phyloP scores from a whole-genome alignment of 805 yeast species.

The Wickerhamomyces ciferrii region DNA sequence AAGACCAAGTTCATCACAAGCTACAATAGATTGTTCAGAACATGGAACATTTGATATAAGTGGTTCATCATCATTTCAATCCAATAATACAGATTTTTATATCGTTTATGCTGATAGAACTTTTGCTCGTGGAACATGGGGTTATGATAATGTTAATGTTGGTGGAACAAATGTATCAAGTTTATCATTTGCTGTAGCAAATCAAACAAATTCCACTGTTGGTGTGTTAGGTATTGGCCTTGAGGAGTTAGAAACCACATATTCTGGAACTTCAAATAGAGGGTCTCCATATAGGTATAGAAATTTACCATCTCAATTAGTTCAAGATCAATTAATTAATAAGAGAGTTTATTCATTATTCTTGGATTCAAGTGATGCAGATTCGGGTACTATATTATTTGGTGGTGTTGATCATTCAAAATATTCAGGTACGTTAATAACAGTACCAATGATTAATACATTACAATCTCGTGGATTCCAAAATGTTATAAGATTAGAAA shows the following conservation, averaged over 20 bases:
- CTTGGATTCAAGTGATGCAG: slow-evolving; percentile 38
- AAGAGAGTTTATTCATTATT: slow-evolving; percentile 58
- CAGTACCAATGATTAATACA: slow-evolving; percentile 49
- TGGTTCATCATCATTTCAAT: slow-evolving; percentile 27
- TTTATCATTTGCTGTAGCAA: slow-evolving; percentile 67
- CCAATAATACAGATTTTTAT: slow-evolving; percentile 29
- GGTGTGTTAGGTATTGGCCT: slow-evolving; percentile 73
- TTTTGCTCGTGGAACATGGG: slow-evolving; percentile 40
- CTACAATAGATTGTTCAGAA: slow-evolving; percentile 30
- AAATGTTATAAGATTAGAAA: slow-evolving; percentile 40
- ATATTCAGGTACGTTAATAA: slow-evolving; percentile 44
- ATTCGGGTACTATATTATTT: slow-evolving; percentile 54
- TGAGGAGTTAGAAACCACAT: slow-evolving; percentile 56
- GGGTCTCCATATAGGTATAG: slow-evolving; percentile 36
- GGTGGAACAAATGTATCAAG: slow-evolving; percentile 43
- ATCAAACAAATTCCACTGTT: slow-evolving; percentile 44
- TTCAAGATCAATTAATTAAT: slow-evolving; percentile 48
- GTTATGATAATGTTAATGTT: slow-evolving; percentile 47
- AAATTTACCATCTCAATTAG: slow-evolving; percentile 63
- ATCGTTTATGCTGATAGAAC: slow-evolving; percentile 48
- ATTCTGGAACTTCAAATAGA: slow-evolving; percentile 8
- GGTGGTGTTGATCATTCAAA: slow-evolving; percentile 70
- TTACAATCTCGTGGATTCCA: slow-evolving; percentile 22
- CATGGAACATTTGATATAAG: slow-evolving; percentile 33
- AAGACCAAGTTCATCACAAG: slow-evolving; percentile 3